phyloP scores from a whole-genome alignment of 768 basidiomycete species.

The Leucocoprinus leucothites region DNA sequence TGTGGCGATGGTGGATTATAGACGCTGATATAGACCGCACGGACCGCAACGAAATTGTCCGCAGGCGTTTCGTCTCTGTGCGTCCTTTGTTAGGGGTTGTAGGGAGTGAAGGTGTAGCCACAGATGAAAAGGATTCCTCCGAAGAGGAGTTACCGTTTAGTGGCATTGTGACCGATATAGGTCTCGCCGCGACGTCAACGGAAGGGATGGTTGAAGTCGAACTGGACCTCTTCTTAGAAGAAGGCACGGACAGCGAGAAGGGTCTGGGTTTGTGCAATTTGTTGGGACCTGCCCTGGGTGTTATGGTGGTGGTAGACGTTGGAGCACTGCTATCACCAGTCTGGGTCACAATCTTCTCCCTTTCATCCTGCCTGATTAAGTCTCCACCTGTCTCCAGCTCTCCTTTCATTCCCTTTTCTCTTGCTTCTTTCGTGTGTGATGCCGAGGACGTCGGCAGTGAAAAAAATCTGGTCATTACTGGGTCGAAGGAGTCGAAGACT shows the following conservation, averaged over 20 bases:
- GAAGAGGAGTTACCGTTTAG: background rate
- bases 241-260: constrained; percentile 4
- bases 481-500: background rate
- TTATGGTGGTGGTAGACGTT: background rate
- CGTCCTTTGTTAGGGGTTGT: background rate
- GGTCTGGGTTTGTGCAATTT: constrained; percentile 10
- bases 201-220: background rate
- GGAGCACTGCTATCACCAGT: background rate
- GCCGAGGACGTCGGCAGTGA: background rate
- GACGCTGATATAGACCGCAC: constrained; percentile 13
- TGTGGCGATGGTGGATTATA: constrained; percentile 3
- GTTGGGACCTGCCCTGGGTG: background rate
- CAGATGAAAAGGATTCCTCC: background rate
- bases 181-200: background rate
- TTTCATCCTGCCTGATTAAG: background rate
- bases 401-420: background rate
- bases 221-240: constrained; percentile 6
- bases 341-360: background rate
- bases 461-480: constrained; percentile 3
- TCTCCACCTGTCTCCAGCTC: background rate
- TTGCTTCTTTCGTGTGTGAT: background rate
- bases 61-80: background rate
- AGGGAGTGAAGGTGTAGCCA: background rate
- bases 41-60: constrained; percentile 11
- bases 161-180: background rate